A percentile compares a stretch with the other conserved stretches of the same genome.
phyloP scores from a whole-genome alignment of 2,329 filamentous ascomycete species.

The Fusarium nelsonii region DNA sequence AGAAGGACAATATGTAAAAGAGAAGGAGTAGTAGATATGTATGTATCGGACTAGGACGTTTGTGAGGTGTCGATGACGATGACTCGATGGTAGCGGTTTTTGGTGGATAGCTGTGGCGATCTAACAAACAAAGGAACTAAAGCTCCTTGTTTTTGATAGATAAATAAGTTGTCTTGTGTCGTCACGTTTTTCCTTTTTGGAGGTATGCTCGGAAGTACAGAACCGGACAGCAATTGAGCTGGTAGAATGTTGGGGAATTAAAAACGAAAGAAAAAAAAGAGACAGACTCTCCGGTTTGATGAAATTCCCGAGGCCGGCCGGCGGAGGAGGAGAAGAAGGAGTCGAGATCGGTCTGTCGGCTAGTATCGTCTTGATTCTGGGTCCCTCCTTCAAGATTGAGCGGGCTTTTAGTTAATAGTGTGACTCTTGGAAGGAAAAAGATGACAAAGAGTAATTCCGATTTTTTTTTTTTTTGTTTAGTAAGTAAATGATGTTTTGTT shows the following conservation, averaged over 20 bases:
- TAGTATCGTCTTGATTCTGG: constrained; percentile 43
- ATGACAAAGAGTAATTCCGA: not conserved
- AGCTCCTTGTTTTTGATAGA: not conserved
- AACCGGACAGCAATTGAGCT: not conserved
- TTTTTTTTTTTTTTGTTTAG: not conserved
- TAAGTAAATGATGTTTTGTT: not conserved
- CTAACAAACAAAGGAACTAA: constrained; percentile 8
- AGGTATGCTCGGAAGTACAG: constrained; percentile 11
- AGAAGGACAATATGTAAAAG: not conserved
- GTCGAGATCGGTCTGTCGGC: constrained; percentile 40
- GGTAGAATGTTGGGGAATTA: constrained; percentile 17
- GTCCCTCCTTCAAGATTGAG: constrained; percentile 3
- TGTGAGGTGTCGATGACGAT: constrained; percentile 45
- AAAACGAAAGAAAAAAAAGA: constrained; percentile 18
- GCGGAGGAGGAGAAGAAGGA: constrained; percentile 20
- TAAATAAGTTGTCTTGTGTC: not conserved
- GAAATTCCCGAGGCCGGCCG: constrained; percentile 43
- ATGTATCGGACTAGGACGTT: constrained; percentile 5
- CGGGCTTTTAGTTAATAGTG: constrained; percentile 3
- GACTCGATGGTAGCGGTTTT: constrained; percentile 34
- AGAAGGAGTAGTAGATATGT: not conserved
- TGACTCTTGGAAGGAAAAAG: not conserved
- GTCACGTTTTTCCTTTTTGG: constrained; percentile 12
- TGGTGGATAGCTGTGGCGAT: constrained; percentile 42
- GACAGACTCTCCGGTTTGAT: not conserved